phyloP scores from a whole-genome alignment of 2,329 filamentous ascomycete species.

The Penicillium sp. region DNA sequence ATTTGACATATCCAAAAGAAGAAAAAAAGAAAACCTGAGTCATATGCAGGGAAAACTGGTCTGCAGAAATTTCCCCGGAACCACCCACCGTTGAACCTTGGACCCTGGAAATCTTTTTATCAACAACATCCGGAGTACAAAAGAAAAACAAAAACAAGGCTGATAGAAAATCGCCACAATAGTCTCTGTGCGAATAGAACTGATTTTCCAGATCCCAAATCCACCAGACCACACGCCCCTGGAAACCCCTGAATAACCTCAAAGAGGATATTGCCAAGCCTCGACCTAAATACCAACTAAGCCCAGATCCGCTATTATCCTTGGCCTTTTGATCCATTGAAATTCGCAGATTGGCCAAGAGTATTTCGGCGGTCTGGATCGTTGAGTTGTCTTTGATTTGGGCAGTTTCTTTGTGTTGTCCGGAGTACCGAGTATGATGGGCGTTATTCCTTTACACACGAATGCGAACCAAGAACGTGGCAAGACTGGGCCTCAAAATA shows the following conservation, averaged over 20 bases:
- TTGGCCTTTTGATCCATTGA: constrained; percentile 13
- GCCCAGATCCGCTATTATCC: constrained; percentile 20
- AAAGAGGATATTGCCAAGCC: constrained; percentile 20
- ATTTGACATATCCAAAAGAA: constrained; percentile 8
- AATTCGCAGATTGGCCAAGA: constrained; percentile 8
- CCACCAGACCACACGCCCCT: neutral
- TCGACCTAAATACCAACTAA: constrained; percentile 3
- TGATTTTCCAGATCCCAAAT: neutral
- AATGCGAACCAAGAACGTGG: neutral
- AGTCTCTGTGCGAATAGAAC: neutral
- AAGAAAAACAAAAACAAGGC: neutral
- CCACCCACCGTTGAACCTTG: neutral
- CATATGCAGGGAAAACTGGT: neutral
- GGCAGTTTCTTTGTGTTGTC: neutral
- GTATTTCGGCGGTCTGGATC: constrained; percentile 16
- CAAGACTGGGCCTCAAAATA: neutral
- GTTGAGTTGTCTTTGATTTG: constrained; percentile 4
- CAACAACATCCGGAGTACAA: too few species aligned
- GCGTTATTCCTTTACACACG: neutral
- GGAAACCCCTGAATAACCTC: constrained; percentile 21
- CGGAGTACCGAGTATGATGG: neutral
- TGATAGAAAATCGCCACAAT: neutral
- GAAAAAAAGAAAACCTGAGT: neutral
- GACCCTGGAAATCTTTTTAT: neutral
- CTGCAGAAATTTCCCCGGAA: constrained; percentile 5